A percentile compares a stretch with the other conserved stretches of the same genome.
Evolutionary conservation across 257 asterid genomes (phyloP).

Genomic region (Jasminum sambac): DNA sequence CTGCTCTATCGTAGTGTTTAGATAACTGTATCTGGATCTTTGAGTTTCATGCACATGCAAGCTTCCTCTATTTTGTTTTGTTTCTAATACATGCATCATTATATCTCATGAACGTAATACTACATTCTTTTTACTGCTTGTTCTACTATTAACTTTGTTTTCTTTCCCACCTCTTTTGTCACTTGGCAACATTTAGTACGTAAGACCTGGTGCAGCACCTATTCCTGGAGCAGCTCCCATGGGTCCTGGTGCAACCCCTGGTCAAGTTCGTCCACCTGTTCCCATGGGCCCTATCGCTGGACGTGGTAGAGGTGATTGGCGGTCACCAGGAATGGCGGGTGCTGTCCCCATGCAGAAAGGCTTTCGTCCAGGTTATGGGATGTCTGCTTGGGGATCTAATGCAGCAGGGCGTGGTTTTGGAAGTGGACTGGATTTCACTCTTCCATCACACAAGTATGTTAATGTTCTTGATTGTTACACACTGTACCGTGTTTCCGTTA

Average conservation of each 20-base stretch:
- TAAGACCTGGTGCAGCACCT: constrained; percentile 95
- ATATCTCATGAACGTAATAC: constrained; percentile 10
- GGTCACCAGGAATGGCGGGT: constrained; percentile 75
- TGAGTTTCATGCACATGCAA: constrained; percentile 11
- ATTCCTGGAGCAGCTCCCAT: constrained; percentile 56
- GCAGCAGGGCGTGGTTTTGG: constrained; percentile 81
- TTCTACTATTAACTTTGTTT: constrained; percentile 17
- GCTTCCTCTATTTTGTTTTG: neutral
- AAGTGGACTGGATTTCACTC: constrained; percentile 97
- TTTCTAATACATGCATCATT: neutral
- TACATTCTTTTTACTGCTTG: constrained; percentile 8
- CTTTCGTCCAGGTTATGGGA: constrained; percentile 64
- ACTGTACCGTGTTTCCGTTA: neutral
- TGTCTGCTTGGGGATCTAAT: constrained; percentile 71
- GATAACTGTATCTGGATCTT: constrained; percentile 12
- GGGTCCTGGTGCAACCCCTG: constrained; percentile 61
- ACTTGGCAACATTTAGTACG: constrained; percentile 62
- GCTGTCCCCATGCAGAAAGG: constrained; percentile 66
- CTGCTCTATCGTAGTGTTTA: constrained; percentile 21
- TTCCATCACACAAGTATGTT: constrained; percentile 95
- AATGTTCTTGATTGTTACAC: neutral
- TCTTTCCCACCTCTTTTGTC: constrained; percentile 19
- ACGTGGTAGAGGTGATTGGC: constrained; percentile 99
- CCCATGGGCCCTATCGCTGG: constrained; percentile 63
- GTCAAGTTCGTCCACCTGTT: constrained; percentile 78